Evolutionary conservation across 2,329 filamentous ascomycete species (phyloP), one percentile per base, ranked within the genome.

Genomic region (Penicillium sp.): DNA sequence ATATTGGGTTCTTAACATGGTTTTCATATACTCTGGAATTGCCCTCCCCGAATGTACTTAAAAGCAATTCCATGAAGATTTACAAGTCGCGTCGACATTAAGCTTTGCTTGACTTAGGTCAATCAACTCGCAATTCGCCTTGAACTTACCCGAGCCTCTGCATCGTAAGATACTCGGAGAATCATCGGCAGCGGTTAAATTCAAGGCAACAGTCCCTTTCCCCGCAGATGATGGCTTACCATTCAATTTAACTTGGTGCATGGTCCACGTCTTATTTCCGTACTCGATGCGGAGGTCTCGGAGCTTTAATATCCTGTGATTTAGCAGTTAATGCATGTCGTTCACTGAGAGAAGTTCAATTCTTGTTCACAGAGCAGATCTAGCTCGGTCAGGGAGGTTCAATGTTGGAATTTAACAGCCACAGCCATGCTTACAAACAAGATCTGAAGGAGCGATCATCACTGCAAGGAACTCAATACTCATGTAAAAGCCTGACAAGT

Each of bases 101-200:
- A 8, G 7, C 13, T 13, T 21, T 47, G 27, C 26, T 31, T 37
- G 1, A 9, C 8, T 39, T 19, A 26, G 7, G 26, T 39, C 8
- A 11, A 19, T 19, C 19, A 9, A 19, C 13, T 33, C 14, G 31
- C 16, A 2, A 14, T 33, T 5, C 29, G 29, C 29, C 29, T 13
- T 4, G 10, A 14, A 42, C 39, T 50, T 42, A 42, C 1, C 48
- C 48, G 48, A 39, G 48, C 48, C 31, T 33, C 55, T 58, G 55
- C 53, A 56, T 55, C 37, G 29, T 54, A 48, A 43, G 42, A 45
- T 55, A n/a, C 24, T 59, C 62, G 59, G 63, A 39, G 58, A 63
- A 63, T 61, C 53, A 13, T 57, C 60, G 60, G 60, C 37, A 39
- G 42, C 61, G 63, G 62, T 42, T 66, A 62, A 66, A 60, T 61